Conservation (phyloP, 2,329 filamentous ascomycete genomes). For the Pseudogymnoascus verrucosus region DNA sequence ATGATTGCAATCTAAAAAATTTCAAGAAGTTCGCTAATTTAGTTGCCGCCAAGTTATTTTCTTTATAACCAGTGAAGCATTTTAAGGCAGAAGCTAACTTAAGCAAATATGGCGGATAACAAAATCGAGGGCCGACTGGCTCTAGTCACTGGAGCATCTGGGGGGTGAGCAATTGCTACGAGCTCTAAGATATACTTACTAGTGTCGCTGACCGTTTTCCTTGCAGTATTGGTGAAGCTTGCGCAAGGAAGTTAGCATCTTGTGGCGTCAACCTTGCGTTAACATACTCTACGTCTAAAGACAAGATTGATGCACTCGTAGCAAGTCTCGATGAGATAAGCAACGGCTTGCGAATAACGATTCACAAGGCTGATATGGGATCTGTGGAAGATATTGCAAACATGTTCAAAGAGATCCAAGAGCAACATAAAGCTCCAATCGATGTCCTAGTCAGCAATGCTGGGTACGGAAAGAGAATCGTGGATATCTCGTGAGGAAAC, state of each 20-base stretch:
- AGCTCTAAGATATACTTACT: neutral
- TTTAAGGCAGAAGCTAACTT: neutral
- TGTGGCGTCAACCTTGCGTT: constrained; percentile 48
- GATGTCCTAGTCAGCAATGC: constrained; percentile 60
- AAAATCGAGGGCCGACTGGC: constrained; percentile 46
- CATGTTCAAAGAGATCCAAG: constrained; percentile 47
- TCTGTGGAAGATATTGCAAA: constrained; percentile 43
- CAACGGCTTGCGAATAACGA: constrained; percentile 36
- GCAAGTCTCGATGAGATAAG: constrained; percentile 31
- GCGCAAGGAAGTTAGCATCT: constrained; percentile 45
- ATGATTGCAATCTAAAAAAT: neutral
- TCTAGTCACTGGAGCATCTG: constrained; percentile 53
- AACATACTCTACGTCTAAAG: constrained; percentile 47
- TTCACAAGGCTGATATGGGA: constrained; percentile 51
- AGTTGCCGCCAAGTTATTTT: neutral
- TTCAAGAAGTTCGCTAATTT: neutral
- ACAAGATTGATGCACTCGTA: constrained; percentile 38
- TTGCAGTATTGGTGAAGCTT: constrained; percentile 51
- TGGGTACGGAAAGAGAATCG: constrained; percentile 55
- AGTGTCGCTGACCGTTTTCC: neutral
- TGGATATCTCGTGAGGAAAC: constrained; percentile 17
- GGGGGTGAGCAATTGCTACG: constrained; percentile 40
- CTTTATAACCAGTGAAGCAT: neutral
- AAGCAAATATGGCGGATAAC: constrained; percentile 27
- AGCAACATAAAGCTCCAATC: constrained; percentile 43